Conservation (phyloP, 257 asterid genomes). For the Cruciata laevipes region DNA sequence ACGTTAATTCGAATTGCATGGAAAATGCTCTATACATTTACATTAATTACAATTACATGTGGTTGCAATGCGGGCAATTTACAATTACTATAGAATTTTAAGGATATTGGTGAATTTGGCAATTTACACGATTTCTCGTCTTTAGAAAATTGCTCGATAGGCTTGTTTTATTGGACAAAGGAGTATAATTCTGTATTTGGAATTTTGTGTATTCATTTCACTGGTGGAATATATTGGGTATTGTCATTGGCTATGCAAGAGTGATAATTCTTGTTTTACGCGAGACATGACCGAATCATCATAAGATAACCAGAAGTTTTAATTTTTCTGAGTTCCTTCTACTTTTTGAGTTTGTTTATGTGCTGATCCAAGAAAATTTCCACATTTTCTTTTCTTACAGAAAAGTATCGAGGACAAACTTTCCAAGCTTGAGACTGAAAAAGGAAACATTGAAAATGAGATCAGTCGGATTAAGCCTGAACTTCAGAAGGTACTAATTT, state of each 20-base stretch:
- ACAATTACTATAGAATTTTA: not conserved
- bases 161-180: not conserved
- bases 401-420: slow-evolving; percentile 87
- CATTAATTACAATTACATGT: not conserved
- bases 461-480: slow-evolving; percentile 73
- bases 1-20: not conserved
- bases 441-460: slow-evolving; percentile 62
- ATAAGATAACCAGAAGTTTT: too few species aligned
- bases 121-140: not conserved
- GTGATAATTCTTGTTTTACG: not conserved
- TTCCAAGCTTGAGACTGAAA: slow-evolving; percentile 65
- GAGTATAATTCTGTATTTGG: not conserved
- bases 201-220: not conserved
- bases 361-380: slow-evolving; percentile 1
- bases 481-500: slow-evolving; percentile 50
- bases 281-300: not conserved
- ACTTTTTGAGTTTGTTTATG: not conserved
- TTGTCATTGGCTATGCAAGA: slow-evolving; percentile 5
- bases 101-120: not conserved
- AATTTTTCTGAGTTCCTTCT: too few species aligned
- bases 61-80: not conserved
- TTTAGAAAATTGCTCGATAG: not conserved
- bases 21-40: not conserved
- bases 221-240: not conserved
- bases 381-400: slow-evolving; percentile 38